Percentiles rank a stretch among this genome's conserved stretches.
These are phyloP conservation scores for Penicillium rolfsii DNA, from an alignment of 2,329 filamentous ascomycete species.

Conservation along the genomic window DNA sequence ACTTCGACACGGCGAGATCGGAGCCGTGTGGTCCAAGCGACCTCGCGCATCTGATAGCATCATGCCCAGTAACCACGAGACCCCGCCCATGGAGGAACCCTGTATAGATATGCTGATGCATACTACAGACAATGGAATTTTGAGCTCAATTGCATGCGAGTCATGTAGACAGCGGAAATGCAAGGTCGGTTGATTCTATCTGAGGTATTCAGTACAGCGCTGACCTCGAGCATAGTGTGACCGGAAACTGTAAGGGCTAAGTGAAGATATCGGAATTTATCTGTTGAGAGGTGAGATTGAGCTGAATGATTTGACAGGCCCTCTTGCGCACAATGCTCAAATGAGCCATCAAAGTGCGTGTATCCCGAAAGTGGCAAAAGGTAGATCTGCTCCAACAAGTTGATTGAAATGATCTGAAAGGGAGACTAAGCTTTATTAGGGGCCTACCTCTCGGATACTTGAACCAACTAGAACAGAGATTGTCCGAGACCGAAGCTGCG, in stretches of 20 bases:
- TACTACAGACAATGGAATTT: slow-evolving; percentile 10
- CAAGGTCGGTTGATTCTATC: slow-evolving; percentile 20
- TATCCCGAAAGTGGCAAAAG: slow-evolving; percentile 31
- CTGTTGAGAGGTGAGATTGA: not conserved
- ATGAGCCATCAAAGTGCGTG: slow-evolving; percentile 23
- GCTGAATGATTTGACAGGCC: slow-evolving; percentile 14
- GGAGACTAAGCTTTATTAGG: slow-evolving; percentile 14
- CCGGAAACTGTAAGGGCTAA: slow-evolving; percentile 24
- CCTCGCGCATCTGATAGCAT: slow-evolving; percentile 8
- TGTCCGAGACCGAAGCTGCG: slow-evolving; percentile 29
- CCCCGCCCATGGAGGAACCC: slow-evolving; percentile 3
- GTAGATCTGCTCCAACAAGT: slow-evolving; percentile 2
- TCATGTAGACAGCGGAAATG: slow-evolving; percentile 30
- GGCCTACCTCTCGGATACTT: slow-evolving; percentile 30
- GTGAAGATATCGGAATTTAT: not conserved
- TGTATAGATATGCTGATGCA: not conserved
- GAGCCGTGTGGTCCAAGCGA: slow-evolving; percentile 16
- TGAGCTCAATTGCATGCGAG: slow-evolving; percentile 28
- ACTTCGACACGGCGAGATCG: not conserved
- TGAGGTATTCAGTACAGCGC: not conserved
- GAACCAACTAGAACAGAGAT: slow-evolving; percentile 29
- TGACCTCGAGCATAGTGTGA: slow-evolving; percentile 26
- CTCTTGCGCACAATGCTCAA: slow-evolving; percentile 26
- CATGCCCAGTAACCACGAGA: slow-evolving; percentile 14
- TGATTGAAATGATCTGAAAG: not conserved